Conservation (phyloP, 225 moss, liverwort and hornwort species). For the Climacium dendroides region DNA sequence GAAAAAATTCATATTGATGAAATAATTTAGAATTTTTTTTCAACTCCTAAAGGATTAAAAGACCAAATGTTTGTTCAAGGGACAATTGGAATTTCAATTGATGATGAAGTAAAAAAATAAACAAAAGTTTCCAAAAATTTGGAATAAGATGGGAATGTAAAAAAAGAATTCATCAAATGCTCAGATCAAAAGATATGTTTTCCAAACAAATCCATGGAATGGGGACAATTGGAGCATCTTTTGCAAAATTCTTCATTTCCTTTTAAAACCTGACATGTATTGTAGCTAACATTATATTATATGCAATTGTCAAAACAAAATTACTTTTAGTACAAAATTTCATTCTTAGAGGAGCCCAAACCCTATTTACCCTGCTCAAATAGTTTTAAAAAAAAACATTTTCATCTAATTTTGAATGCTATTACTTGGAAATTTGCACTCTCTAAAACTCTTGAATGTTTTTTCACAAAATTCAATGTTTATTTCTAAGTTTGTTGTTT, state of each 20-base stretch:
- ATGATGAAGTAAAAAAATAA: not conserved
- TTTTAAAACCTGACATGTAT: not conserved
- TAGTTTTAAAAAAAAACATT: not conserved
- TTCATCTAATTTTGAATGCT: not conserved
- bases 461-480: not conserved
- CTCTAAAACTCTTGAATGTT: too few relatives aligned
- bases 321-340: not conserved
- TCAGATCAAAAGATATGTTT: not conserved
- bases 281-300: not conserved
- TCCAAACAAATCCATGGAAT: not conserved
- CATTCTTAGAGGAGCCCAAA: not conserved
- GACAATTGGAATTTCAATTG: not conserved
- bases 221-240: not conserved
- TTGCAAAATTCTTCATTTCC: not conserved
- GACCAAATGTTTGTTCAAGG: not conserved
- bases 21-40: not conserved
- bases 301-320: not conserved
- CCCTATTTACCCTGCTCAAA: fast-evolving
- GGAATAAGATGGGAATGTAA: not conserved
- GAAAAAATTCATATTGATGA: too few relatives aligned
- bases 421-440: not conserved
- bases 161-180: fast-evolving
- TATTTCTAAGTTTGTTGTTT: not conserved
- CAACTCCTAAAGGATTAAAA: fast-evolving
- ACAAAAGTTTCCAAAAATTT: fast-evolving